Evolutionary conservation across 2,329 filamentous ascomycete species (phyloP).

Genomic region (Aspergillus sp.): DNA sequence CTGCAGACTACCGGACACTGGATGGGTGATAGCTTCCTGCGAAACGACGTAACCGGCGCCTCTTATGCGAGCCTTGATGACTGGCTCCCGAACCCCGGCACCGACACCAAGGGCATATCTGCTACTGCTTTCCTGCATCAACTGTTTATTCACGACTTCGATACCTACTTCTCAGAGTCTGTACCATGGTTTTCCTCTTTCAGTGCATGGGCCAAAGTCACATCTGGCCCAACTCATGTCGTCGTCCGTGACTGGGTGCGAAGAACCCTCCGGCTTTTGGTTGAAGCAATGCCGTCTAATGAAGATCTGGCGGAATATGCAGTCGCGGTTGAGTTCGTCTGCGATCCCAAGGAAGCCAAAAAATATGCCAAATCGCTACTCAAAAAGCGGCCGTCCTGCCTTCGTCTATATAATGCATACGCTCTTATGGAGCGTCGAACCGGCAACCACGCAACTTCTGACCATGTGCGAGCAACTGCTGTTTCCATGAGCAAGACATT

Average conservation of each 20-base stretch:
- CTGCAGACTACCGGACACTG: conserved; percentile 40
- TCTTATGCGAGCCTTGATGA: conserved; percentile 27
- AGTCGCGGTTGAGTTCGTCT: conserved; percentile 67
- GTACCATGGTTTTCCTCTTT: conserved; percentile 55
- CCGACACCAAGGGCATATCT: conserved; percentile 17
- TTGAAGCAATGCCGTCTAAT: conserved; percentile 46
- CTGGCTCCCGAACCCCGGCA: conserved; percentile 30
- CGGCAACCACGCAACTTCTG: conserved; percentile 62
- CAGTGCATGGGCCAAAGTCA: conserved; percentile 34
- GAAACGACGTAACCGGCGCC: conserved; percentile 44
- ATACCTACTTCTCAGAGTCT: conserved; percentile 58
- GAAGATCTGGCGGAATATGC: conserved; percentile 69
- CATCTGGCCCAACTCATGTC: conserved; percentile 34
- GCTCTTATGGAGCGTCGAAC: conserved; percentile 70
- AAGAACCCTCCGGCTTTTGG: conserved; percentile 63
- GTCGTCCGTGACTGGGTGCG: conserved; percentile 55
- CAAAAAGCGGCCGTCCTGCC: conserved; percentile 67
- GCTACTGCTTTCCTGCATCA: conserved; percentile 41
- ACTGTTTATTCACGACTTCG: conserved; percentile 49
- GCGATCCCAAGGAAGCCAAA: conserved; percentile 60
- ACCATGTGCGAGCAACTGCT: conserved; percentile 70
- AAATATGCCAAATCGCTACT: conserved; percentile 75
- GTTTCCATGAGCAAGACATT: conserved; percentile 60
- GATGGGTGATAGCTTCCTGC: conserved; percentile 60
- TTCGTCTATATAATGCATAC: conserved; percentile 78